phyloP scores from a whole-genome alignment of 1,284 basidiomycete genomes.

The Ustilago nuda region DNA sequence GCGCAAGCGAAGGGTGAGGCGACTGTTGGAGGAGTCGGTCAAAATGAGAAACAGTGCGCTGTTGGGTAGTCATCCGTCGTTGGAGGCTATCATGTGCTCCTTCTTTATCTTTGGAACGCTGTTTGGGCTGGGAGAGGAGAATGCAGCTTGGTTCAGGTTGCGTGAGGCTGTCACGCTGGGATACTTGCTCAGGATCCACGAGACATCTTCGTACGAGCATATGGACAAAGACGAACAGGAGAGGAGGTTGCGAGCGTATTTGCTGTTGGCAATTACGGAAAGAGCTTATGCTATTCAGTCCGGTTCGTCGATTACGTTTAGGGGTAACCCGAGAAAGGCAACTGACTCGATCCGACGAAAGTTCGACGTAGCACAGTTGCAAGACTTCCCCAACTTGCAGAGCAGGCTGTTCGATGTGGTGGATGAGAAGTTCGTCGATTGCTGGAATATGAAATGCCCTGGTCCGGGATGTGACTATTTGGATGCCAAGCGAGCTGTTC shows the following conservation, averaged over 20 bases:
- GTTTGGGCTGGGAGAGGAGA: slow-evolving; percentile 57
- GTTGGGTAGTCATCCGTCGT: slow-evolving; percentile 50
- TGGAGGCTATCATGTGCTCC: slow-evolving; percentile 52
- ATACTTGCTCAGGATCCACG: slow-evolving; percentile 60
- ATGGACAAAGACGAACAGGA: slow-evolving; percentile 63
- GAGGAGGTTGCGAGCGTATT: slow-evolving; percentile 59
- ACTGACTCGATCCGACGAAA: slow-evolving; percentile 48
- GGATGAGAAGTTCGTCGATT: slow-evolving; percentile 64
- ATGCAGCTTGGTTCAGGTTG: slow-evolving; percentile 58
- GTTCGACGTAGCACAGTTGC: slow-evolving; percentile 51
- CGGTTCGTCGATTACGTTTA: slow-evolving; percentile 53
- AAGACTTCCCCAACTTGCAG: slow-evolving; percentile 57
- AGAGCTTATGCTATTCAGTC: slow-evolving; percentile 60
- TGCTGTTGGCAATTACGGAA: slow-evolving; percentile 65
- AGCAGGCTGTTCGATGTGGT: slow-evolving; percentile 50
- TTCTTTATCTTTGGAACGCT: slow-evolving; percentile 65
- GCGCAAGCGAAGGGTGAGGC: slow-evolving; percentile 38
- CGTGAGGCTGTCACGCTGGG: slow-evolving; percentile 63
- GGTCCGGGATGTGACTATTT: slow-evolving; percentile 51
- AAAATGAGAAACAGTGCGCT: slow-evolving; percentile 52
- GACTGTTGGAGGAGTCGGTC: slow-evolving; percentile 51
- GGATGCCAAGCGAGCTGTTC: slow-evolving; percentile 43
- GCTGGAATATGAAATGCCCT: slow-evolving; percentile 59
- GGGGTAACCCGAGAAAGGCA: slow-evolving; percentile 54
- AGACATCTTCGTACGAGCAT: slow-evolving; percentile 58